phyloP scores from a whole-genome alignment of 2,329 filamentous ascomycete genomes.

The Cladophialophora immunda region DNA sequence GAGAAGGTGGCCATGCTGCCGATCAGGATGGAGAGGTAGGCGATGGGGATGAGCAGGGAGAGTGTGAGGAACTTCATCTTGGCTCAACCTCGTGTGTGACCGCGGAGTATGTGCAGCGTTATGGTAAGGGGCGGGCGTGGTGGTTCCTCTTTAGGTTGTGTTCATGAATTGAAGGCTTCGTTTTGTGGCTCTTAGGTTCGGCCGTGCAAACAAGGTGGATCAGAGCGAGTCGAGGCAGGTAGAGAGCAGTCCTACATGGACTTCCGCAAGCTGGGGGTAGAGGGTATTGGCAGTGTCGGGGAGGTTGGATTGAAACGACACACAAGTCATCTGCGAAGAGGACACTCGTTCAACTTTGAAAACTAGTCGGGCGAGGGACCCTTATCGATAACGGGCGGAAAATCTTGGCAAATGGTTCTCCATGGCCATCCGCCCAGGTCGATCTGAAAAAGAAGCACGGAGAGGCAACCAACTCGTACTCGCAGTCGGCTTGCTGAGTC shows the following conservation, averaged over 20 bases:
- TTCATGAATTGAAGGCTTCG: neutral
- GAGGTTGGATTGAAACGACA: neutral
- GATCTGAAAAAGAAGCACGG: too few relatives aligned
- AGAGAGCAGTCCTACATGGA: neutral
- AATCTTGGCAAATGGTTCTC: neutral
- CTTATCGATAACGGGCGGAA: conserved; percentile 7
- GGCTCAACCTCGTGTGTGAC: neutral
- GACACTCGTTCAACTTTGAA: conserved; percentile 9
- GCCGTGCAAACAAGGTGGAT: neutral
- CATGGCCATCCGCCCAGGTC: too few relatives aligned
- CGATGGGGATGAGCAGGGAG: conserved; percentile 83
- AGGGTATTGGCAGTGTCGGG: neutral
- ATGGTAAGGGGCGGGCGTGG: neutral
- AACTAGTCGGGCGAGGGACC: neutral
- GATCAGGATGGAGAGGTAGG: conserved; percentile 86
- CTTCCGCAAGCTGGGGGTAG: neutral
- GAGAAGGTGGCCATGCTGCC: conserved; percentile 93
- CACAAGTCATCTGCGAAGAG: conserved; percentile 3
- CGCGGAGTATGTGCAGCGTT: neutral
- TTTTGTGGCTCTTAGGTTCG: neutral
- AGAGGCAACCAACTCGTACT: too few relatives aligned
- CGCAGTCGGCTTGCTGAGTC: too few relatives aligned
- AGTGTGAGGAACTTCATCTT: conserved; percentile 65
- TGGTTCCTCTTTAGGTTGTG: conserved; percentile 5
- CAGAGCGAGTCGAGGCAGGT: neutral